Percentiles rank a stretch among this genome's conserved stretches.
These are phyloP conservation scores for Tolypocladium cylindrosporum DNA, from an alignment of 2,329 filamentous ascomycete genomes.

Conservation along the genomic window DNA sequence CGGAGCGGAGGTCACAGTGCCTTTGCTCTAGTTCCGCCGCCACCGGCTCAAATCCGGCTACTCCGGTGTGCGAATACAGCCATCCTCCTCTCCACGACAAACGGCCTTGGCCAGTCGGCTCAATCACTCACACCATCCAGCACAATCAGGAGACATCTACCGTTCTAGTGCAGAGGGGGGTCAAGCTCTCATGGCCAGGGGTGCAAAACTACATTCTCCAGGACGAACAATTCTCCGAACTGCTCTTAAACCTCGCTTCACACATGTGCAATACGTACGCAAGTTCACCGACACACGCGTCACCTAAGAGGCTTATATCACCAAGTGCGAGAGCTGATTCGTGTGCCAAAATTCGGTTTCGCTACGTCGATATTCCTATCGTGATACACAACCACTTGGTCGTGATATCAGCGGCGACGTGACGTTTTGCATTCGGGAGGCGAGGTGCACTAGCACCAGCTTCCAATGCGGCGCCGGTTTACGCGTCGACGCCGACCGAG, in stretches of 20 bases:
- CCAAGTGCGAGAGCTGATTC: background rate
- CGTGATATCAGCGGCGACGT: constrained; percentile 9
- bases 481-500: constrained; percentile 1
- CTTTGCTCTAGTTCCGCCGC: background rate
- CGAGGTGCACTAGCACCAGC: constrained; percentile 15
- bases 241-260: background rate
- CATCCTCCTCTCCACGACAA: background rate
- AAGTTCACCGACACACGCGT: background rate
- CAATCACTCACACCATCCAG: background rate
- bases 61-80: background rate
- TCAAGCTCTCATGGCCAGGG: no score
- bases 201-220: no score
- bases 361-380: constrained; percentile 7
- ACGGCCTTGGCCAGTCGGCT: background rate
- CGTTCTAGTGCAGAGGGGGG: no score
- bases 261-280: background rate
- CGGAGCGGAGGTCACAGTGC: background rate
- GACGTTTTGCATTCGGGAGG: constrained; percentile 4
- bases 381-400: constrained; percentile 17
- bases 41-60: background rate
- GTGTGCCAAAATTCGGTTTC: constrained; percentile 3
- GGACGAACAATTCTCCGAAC: no score
- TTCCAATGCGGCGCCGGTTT: constrained; percentile 3
- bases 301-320: background rate
- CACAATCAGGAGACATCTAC: no score